Percentiles rank a stretch among this genome's conserved stretches.
phyloP scores from a whole-genome alignment of 371 early-diverging fungal species.

The Syncephalis plumigaleata region DNA sequence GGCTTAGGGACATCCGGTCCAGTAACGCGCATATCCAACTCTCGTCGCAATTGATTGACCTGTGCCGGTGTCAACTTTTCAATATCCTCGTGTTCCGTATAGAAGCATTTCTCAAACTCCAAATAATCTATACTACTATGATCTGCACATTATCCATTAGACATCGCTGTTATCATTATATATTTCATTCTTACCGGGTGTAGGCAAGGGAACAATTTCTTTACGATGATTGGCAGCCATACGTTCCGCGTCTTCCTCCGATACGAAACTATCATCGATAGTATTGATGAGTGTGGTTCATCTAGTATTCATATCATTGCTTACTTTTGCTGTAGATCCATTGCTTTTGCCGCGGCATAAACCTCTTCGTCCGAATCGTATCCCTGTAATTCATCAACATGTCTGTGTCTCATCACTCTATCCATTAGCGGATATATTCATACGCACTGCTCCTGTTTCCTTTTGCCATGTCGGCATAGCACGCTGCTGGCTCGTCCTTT shows the following conservation, averaged over 20 bases:
- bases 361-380: conserved; percentile 71
- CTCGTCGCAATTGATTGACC: conserved; percentile 30
- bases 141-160: conserved; percentile 45
- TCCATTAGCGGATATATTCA: not conserved
- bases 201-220: conserved; percentile 11
- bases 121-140: conserved; percentile 52
- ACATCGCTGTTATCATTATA: not conserved
- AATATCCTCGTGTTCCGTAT: conserved; percentile 61
- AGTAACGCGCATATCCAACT: conserved; percentile 37
- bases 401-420: not conserved
- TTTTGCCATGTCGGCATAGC: not conserved
- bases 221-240: conserved; percentile 8
- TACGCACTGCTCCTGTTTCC: conserved; percentile 8
- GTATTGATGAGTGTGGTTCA: not conserved
- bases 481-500: conserved; percentile 29
- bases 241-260: conserved; percentile 8
- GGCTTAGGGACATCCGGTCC: conserved; percentile 54
- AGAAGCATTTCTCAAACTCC: conserved; percentile 66
- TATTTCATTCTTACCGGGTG: conserved; percentile 5
- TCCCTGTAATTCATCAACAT: not conserved
- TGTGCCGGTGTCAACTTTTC: conserved; percentile 30
- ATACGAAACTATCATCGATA: not conserved
- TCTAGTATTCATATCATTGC: not conserved
- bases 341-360: conserved; percentile 61
- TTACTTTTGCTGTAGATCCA: conserved; percentile 31